These are phyloP conservation scores for Vanrija pseudolonga DNA, from an alignment of 1,284 basidiomycete genomes.

Conservation along the genomic window DNA sequence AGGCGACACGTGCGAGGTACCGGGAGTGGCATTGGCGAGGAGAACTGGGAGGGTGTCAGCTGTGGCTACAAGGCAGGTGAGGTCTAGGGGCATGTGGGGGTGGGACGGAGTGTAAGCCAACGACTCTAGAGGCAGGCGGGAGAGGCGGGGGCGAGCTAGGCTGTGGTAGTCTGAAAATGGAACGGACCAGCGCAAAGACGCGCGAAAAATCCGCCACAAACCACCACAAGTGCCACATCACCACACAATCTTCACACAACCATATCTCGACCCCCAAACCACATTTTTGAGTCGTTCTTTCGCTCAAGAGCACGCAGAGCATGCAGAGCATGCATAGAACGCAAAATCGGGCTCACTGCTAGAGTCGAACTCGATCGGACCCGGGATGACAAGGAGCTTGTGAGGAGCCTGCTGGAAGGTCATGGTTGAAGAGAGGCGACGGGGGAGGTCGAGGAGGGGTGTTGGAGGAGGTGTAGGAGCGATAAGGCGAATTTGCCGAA, in stretches of 20 bases:
- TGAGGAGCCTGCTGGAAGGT: constrained; percentile 42
- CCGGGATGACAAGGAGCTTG: constrained; percentile 43
- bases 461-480: too few species aligned
- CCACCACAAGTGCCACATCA: too few species aligned
- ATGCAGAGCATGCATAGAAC: not conserved
- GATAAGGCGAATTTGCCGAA: too few species aligned
- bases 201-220: too few species aligned
- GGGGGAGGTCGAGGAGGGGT: not conserved
- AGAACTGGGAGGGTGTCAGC: constrained; percentile 38
- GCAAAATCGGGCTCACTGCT: constrained; percentile 4
- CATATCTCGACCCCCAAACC: too few species aligned
- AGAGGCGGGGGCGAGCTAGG: too few species aligned
- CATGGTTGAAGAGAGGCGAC: constrained; percentile 16
- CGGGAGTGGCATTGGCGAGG: constrained; percentile 55
- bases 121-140: too few species aligned
- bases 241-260: too few species aligned
- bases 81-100: not conserved
- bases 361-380: not conserved
- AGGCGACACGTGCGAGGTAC: constrained; percentile 83
- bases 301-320: not conserved
- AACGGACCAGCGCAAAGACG: not conserved
- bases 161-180: not conserved
- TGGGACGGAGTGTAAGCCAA: too few species aligned
- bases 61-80: not conserved
- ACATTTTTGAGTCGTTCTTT: too few species aligned